Evolutionary conservation across 2,329 filamentous ascomycete genomes (phyloP), one percentile per base, ranked within the genome.

Genomic region (Tympanopsis confertula): DNA sequence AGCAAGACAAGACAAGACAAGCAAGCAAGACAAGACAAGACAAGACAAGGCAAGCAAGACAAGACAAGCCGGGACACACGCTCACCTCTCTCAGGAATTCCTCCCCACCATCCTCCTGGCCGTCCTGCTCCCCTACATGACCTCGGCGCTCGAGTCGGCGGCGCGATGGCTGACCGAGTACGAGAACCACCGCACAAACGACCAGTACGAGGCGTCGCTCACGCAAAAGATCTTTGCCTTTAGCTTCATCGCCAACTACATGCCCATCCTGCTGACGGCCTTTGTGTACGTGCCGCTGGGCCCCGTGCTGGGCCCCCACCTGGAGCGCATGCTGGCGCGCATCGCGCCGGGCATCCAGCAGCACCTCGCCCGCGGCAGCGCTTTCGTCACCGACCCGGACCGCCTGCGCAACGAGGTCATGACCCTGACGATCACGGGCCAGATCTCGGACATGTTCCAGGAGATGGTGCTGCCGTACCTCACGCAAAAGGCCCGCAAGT

Each of bases 201-300:
- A 71, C 32, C 62, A 66, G 17, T 74, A 76, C 45, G 69, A 80
- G 38, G 62, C 67, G 15, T 69, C 74, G 1, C 62, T 78, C 49
- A 77, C 72, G 0, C 65, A 71, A 38, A 81, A 81, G 60, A 70
- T 75, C 4, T 81, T 81, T 44, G 67, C 80, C 30, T 62, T 81
- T 49, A 77, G 79, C 58, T 78, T 80, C 56, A 78, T 81, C 55
- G 78, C 74, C 29, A 75, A 74, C 0, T 81, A 79, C 50, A 62
- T 79, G 3, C 72, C 73, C 1, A 72, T 76, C 30, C 67, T 78
- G 47, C 56, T 81, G 3, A 80, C 76, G 0, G 75, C 76, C 0
- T 81, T 79, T 45, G 67, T 80, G 38, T 81, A 80, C 45, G 72
- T 80, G 4, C 76, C 76, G 0, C 80, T 80, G 43, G 76, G 73